Conservation (phyloP, 2,329 filamentous ascomycete genomes). For the Xylariaceae sp. region DNA sequence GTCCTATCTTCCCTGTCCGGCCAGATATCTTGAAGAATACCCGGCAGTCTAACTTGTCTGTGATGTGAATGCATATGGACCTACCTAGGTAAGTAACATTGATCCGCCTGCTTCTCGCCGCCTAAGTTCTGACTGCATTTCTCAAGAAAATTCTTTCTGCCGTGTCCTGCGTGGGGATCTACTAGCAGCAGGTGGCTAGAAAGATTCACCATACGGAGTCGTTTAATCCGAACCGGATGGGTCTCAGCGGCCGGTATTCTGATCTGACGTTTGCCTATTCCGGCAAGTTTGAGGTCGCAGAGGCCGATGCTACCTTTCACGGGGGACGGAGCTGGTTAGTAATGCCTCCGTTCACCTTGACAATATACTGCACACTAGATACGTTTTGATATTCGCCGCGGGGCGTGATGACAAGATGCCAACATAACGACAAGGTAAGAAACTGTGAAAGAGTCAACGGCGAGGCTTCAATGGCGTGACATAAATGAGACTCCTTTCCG, state of each 20-base stretch:
- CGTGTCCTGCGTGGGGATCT: too few relatives aligned
- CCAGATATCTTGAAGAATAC: too few relatives aligned
- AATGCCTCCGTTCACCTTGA: not conserved
- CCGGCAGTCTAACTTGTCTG: too few relatives aligned
- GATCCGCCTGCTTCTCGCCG: too few relatives aligned
- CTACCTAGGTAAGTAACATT: too few relatives aligned
- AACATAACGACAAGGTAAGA: not conserved
- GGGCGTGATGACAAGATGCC: not conserved
- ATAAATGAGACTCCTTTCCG: not conserved
- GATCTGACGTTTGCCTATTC: not conserved
- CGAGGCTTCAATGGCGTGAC: not conserved
- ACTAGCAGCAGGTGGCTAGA: too few relatives aligned
- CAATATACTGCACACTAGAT: not conserved
- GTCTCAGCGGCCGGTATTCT: not conserved
- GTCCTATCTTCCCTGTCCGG: too few relatives aligned
- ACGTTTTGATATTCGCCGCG: not conserved
- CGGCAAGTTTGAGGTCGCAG: not conserved
- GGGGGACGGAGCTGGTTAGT: too few relatives aligned
- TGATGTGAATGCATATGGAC: too few relatives aligned
- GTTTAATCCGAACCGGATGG: not conserved
- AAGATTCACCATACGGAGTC: not conserved
- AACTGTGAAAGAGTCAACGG: not conserved
- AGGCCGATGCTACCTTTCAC: not conserved
- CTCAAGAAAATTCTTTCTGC: too few relatives aligned
- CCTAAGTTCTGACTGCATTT: too few relatives aligned